Conservation (phyloP, 2,329 filamentous ascomycete genomes). For the Fusarium sp. region DNA sequence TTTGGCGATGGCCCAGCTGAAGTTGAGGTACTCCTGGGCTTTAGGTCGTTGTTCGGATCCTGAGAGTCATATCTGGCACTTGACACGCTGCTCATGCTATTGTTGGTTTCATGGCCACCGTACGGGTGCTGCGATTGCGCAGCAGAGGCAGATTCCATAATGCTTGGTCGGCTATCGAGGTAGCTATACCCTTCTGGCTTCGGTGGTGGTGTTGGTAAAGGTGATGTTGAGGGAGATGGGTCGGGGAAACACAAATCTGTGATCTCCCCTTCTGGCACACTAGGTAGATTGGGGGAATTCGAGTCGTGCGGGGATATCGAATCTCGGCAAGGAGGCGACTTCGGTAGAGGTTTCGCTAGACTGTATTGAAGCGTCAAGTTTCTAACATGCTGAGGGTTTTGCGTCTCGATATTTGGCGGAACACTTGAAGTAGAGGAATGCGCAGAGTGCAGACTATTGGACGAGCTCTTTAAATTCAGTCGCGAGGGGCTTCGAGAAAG, state of each 20-base stretch:
- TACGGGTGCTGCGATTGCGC: constrained; percentile 54
- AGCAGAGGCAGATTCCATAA: constrained; percentile 61
- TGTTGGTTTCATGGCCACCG: constrained; percentile 50
- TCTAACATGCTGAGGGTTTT: constrained; percentile 61
- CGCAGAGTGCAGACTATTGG: constrained; percentile 33
- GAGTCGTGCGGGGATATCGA: constrained; percentile 50
- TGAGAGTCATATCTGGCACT: constrained; percentile 61
- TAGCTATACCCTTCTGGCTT: constrained; percentile 54
- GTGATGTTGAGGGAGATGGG: constrained; percentile 25
- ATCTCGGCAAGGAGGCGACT: constrained; percentile 56
- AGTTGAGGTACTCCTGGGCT: constrained; percentile 63
- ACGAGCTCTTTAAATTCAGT: constrained; percentile 51
- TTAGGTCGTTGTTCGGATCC: constrained; percentile 59
- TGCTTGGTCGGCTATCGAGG: constrained; percentile 58
- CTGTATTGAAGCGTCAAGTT: constrained; percentile 67
- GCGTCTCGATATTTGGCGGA: constrained; percentile 32
- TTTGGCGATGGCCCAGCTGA: constrained; percentile 70
- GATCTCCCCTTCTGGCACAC: constrained; percentile 50
- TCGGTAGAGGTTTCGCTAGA: constrained; percentile 68
- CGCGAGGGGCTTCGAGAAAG: constrained; percentile 60
- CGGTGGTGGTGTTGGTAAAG: constrained; percentile 22
- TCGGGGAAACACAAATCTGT: constrained; percentile 44
- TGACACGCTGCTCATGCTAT: constrained; percentile 61
- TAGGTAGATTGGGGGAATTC: constrained; percentile 44
- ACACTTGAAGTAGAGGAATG: constrained; percentile 37